Percentiles rank a stretch among this genome's conserved stretches.
These are phyloP conservation scores for Vitis labrusca DNA, from an alignment of 164 flowering plant species.

Conservation along the genomic window DNA sequence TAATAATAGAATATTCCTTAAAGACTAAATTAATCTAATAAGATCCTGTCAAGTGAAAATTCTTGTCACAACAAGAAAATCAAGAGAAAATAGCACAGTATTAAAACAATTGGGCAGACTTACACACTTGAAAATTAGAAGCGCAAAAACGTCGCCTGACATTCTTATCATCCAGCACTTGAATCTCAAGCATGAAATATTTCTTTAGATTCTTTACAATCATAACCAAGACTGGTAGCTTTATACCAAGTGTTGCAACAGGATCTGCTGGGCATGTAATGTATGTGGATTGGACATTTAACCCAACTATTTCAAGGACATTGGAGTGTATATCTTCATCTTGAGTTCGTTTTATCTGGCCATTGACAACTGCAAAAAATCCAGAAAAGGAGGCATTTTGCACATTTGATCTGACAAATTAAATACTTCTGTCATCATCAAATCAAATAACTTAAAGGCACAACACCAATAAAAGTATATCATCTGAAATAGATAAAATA, in stretches of 20 bases:
- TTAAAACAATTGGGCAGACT: conserved; percentile 46
- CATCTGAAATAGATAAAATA: background rate
- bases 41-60: background rate
- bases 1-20: background rate
- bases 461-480: background rate
- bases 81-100: background rate
- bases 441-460: background rate
- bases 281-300: conserved; percentile 85
- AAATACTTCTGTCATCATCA: background rate
- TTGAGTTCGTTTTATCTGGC: conserved; percentile 84
- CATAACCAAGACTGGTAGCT: conserved; percentile 89
- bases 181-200: conserved; percentile 97
- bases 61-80: background rate
- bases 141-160: conserved; percentile 97
- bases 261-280: conserved; percentile 98
- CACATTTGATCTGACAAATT: background rate
- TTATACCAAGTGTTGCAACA: conserved; percentile 93
- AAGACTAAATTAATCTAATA: background rate
- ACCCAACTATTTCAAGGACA: conserved; percentile 87
- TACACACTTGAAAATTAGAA: conserved; percentile 99
- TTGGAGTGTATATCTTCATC: conserved; percentile 99
- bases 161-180: conserved; percentile 97
- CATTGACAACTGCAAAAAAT: conserved; percentile 67
- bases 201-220: conserved; percentile 91
- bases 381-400: conserved; percentile 7